Evolutionary conservation across 2,329 filamentous ascomycete species (phyloP).

Genomic region (Fusarium dimerum): DNA sequence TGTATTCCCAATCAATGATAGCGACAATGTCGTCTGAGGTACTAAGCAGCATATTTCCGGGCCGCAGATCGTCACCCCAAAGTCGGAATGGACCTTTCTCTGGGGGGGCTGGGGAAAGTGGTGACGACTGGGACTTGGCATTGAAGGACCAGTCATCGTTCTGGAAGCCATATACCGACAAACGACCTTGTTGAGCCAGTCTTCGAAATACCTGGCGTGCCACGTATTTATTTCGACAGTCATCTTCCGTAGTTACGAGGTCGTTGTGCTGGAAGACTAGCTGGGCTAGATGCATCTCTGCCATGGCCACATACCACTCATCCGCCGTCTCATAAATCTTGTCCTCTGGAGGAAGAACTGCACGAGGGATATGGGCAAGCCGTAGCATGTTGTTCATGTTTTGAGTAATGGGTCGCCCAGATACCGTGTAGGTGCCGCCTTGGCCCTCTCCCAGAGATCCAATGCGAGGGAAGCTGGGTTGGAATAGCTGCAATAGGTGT

Average conservation of each 20-base stretch:
- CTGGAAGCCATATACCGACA: slow-evolving; percentile 31
- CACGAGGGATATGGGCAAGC: slow-evolving; percentile 25
- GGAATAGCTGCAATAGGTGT: slow-evolving; percentile 41
- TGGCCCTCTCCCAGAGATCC: slow-evolving; percentile 36
- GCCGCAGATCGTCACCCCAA: slow-evolving; percentile 37
- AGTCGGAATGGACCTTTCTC: slow-evolving; percentile 27
- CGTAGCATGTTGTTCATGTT: slow-evolving; percentile 44
- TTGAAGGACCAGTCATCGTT: slow-evolving; percentile 34
- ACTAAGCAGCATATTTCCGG: slow-evolving; percentile 35
- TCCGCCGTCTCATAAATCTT: slow-evolving; percentile 30
- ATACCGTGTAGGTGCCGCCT: slow-evolving; percentile 29
- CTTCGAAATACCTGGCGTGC: slow-evolving; percentile 43
- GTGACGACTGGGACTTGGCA: slow-evolving; percentile 6
- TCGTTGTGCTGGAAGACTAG: slow-evolving; percentile 44
- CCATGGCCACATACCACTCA: slow-evolving; percentile 41
- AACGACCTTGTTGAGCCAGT: slow-evolving; percentile 29
- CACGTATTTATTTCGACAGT: slow-evolving; percentile 45
- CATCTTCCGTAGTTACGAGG: slow-evolving; percentile 36
- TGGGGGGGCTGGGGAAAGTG: slow-evolving; percentile 17
- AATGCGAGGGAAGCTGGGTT: slow-evolving; percentile 38
- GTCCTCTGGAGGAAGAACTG: slow-evolving; percentile 19
- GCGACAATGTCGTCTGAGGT: slow-evolving; percentile 23
- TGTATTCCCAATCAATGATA: slow-evolving; percentile 43
- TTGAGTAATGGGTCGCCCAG: slow-evolving; percentile 38
- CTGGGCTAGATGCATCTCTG: slow-evolving; percentile 43